Evolutionary conservation across 140 eudicot genomes (phyloP), one percentile per base, ranked within the genome.

Genomic region (Flaveria floridana): DNA sequence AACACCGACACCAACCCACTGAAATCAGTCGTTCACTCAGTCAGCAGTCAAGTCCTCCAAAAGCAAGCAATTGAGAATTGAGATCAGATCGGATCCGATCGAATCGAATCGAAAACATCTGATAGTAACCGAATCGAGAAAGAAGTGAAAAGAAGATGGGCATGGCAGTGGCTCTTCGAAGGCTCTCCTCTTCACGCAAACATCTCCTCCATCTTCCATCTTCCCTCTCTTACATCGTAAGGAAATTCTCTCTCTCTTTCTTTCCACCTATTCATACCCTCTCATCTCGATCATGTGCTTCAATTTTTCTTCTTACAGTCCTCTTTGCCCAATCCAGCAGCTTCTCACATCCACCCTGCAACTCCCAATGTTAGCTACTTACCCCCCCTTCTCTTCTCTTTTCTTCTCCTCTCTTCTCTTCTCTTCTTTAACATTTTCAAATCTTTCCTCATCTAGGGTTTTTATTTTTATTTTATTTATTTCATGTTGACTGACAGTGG

Each of bases 161-260:
- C 25, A 81, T 78, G 96, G 87, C 96, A 30, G 74, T 83, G 82
- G 85, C 93, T 47, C 83, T 91, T 73, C 87, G 96, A 53, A 79
- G 91, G 39, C 79, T 88, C 64, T 88, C 47, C 62, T 85, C 91
- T 62, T 79, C 80, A 63, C 48, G 62, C 46, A 79, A 65, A 1
- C 81, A 72, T 26, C 74, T 34, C 57, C 74, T 34, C 57, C 87
- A 77, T 48, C 79, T 78, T 82, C 78, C 80, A 81, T 85, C 81
- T 47, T 63, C 84, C 30, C 67, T 48, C 52, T 68, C 59, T 72
- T 73, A 47, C 87, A 78, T 84, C 91, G 97, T 30, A 30, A 30
- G 6, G 37, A 30, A 30, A 30, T 91, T n/a, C 5, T 4, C 25
- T 23, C 25, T 28, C 41, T 34, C 14, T 4, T 26, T 62, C 41